phyloP scores from a whole-genome alignment of 2,329 filamentous ascomycete genomes.

The Pseudocercospora musae region DNA sequence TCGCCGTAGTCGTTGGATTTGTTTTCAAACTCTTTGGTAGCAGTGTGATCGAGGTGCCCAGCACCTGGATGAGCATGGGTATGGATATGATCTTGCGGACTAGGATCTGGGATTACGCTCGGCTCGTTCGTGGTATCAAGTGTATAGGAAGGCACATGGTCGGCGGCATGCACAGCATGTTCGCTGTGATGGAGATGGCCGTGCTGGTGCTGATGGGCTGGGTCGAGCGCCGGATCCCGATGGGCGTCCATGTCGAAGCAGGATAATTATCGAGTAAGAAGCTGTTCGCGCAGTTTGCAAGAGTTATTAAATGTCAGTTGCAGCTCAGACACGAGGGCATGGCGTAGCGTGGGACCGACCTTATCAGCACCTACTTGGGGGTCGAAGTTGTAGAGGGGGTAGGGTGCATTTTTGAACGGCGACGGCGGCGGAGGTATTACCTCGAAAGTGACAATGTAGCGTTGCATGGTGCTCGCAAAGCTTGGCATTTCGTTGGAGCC shows the following conservation, averaged over 20 bases:
- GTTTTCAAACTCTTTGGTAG: slow-evolving; percentile 12
- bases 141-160: slow-evolving; percentile 22
- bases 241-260: slow-evolving; percentile 9
- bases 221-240: slow-evolving; percentile 38
- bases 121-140: slow-evolving; percentile 21
- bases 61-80: slow-evolving; percentile 14
- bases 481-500: slow-evolving; percentile 8
- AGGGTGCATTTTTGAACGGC: neutral
- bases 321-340: neutral
- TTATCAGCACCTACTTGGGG: slow-evolving; percentile 10
- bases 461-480: slow-evolving; percentile 6
- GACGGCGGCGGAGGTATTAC: neutral
- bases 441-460: slow-evolving; percentile 5
- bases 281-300: neutral
- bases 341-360: slow-evolving; percentile 3
- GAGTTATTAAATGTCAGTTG: slow-evolving; percentile 3
- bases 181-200: slow-evolving; percentile 39
- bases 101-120: slow-evolving; percentile 19
- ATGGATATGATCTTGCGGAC: slow-evolving; percentile 18
- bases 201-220: slow-evolving; percentile 40
- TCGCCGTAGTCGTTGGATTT: slow-evolving; percentile 4
- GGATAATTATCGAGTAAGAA: neutral
- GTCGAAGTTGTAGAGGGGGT: slow-evolving; percentile 2
- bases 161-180: slow-evolving; percentile 16
- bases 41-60: slow-evolving; percentile 13